Evolutionary conservation across 2,329 filamentous ascomycete genomes (phyloP).

Genomic region (Aspergillus eucalypticola): DNA sequence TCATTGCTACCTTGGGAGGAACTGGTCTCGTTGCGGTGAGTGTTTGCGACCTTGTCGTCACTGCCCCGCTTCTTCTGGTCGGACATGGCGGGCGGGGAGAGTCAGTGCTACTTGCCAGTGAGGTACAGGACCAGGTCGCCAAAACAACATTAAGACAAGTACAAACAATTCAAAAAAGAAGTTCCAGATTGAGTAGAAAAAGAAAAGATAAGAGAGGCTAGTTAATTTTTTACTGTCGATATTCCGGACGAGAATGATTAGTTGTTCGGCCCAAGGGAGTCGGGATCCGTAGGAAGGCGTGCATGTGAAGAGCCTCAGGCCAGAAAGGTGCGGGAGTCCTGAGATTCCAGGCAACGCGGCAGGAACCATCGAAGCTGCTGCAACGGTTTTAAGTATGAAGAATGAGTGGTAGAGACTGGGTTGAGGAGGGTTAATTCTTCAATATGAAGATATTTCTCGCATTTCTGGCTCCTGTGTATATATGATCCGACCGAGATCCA

Average conservation of each 20-base stretch:
- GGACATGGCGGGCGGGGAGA: conserved; percentile 18
- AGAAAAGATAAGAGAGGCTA: neutral
- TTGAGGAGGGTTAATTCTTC: neutral
- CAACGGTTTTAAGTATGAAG: neutral
- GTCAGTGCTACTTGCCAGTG: conserved; percentile 3
- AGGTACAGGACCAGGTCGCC: neutral
- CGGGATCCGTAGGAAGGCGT: conserved; percentile 12
- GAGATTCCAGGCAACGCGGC: neutral
- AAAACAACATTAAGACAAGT: neutral
- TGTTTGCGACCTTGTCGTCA: conserved; percentile 15
- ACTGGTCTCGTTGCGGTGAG: conserved; percentile 11
- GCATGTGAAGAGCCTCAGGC: conserved; percentile 21
- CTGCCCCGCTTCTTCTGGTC: conserved; percentile 26
- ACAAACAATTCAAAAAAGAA: neutral
- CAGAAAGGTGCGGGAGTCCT: neutral
- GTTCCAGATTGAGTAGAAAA: neutral
- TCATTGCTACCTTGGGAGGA: conserved; percentile 3
- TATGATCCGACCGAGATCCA: neutral
- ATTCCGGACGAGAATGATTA: conserved; percentile 1
- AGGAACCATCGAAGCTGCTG: neutral
- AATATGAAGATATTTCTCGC: neutral
- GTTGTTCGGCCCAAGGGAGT: conserved; percentile 19
- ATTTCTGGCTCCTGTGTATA: neutral
- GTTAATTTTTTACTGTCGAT: neutral
- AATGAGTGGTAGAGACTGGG: neutral